A percentile compares a stretch with the other conserved stretches of the same genome.
These are phyloP conservation scores for Hypoxylon sp. DNA, from an alignment of 2,329 filamentous ascomycete genomes.

Conservation along the genomic window DNA sequence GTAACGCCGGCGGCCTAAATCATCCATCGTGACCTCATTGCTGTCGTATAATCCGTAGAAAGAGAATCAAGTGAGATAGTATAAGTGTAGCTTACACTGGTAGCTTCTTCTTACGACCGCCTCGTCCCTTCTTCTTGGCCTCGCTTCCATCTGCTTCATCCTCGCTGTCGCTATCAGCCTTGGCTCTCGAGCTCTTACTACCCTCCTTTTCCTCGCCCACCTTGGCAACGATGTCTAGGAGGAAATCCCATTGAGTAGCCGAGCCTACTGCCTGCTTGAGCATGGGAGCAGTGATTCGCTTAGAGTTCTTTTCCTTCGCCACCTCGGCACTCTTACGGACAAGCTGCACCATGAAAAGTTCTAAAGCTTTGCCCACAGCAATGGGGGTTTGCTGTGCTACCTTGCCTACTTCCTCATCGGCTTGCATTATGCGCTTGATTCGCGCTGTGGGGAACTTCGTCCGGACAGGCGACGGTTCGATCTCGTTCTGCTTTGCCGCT, in stretches of 20 bases:
- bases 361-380: constrained; percentile 93
- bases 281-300: constrained; percentile 90
- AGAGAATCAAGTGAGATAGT: constrained; percentile 27
- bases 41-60: constrained; percentile 43
- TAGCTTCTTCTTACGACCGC: constrained; percentile 65
- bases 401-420: constrained; percentile 98
- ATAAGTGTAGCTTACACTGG: constrained; percentile 49
- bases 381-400: constrained; percentile 98
- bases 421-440: constrained; percentile 99
- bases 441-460: constrained; percentile 97
- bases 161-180: constrained; percentile 67
- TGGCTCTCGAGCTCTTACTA: constrained; percentile 54
- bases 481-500: constrained; percentile 56
- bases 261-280: constrained; percentile 90
- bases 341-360: constrained; percentile 97
- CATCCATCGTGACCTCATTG: constrained; percentile 46
- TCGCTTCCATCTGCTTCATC: constrained; percentile 62
- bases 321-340: constrained; percentile 90
- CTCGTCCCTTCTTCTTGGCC: constrained; percentile 62
- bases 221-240: constrained; percentile 89
- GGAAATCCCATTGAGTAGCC: constrained; percentile 94
- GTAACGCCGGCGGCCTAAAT: constrained; percentile 49
- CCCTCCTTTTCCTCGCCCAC: constrained; percentile 70
- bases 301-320: constrained; percentile 84
- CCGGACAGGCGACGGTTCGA: constrained; percentile 79